Evolutionary conservation across 768 basidiomycete genomes (phyloP).

Genomic region (Phylloporus sp.): DNA sequence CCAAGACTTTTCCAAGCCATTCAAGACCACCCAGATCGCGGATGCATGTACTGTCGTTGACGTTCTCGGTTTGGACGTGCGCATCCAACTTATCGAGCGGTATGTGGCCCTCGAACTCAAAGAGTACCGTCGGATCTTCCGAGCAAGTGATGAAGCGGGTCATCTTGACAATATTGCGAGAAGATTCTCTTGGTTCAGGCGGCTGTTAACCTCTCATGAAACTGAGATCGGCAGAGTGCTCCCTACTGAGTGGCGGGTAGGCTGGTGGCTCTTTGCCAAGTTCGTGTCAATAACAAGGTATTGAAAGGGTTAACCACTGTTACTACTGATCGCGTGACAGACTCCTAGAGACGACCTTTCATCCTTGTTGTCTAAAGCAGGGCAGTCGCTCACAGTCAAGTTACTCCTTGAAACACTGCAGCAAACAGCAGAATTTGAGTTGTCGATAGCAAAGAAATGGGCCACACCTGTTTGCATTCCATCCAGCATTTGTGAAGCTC

Average conservation of each 20-base stretch:
- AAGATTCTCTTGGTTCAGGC: slow-evolving; percentile 92
- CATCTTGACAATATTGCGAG: slow-evolving; percentile 92
- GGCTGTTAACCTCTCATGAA: slow-evolving; percentile 80
- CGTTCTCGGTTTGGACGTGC: slow-evolving; percentile 80
- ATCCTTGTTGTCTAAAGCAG: slow-evolving; percentile 72
- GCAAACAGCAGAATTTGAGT: slow-evolving; percentile 84
- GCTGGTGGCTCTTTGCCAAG: slow-evolving; percentile 72
- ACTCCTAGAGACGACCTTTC: slow-evolving; percentile 72
- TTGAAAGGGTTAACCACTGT: neutral
- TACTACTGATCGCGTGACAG: neutral
- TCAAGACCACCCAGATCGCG: slow-evolving; percentile 59
- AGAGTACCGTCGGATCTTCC: slow-evolving; percentile 95
- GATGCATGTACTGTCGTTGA: slow-evolving; percentile 90
- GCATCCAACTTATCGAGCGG: slow-evolving; percentile 75
- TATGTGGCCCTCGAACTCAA: slow-evolving; percentile 88
- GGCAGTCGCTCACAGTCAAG: slow-evolving; percentile 67
- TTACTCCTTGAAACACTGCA: slow-evolving; percentile 82
- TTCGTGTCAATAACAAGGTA: slow-evolving; percentile 92
- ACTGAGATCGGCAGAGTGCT: slow-evolving; percentile 81
- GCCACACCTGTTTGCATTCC: slow-evolving; percentile 55
- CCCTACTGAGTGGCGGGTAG: slow-evolving; percentile 81
- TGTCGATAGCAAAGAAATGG: slow-evolving; percentile 77
- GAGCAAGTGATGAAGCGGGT: slow-evolving; percentile 89
- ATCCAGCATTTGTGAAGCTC: neutral
- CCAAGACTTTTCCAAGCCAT: slow-evolving; percentile 65